phyloP scores from a whole-genome alignment of 371 early-diverging fungal genomes.

The Mucor piriformis region DNA sequence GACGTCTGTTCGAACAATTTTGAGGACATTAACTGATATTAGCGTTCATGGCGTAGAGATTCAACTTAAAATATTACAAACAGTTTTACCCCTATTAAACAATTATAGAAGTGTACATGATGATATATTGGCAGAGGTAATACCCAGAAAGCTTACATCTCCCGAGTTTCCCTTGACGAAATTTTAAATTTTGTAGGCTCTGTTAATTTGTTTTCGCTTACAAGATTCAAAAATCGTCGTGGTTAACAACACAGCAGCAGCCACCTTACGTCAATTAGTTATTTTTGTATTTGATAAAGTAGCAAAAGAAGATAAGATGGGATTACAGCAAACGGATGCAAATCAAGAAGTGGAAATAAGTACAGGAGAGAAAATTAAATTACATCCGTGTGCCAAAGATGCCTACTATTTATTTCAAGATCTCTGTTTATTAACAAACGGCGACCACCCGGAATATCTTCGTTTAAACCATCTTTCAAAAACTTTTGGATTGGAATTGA shows the following conservation, averaged over 20 bases:
- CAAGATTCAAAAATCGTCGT: constrained; percentile 86
- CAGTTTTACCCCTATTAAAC: constrained; percentile 84
- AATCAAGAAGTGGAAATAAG: constrained; percentile 30
- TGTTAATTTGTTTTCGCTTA: constrained; percentile 86
- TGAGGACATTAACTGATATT: constrained; percentile 77
- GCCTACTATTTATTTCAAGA: constrained; percentile 89
- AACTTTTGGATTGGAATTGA: constrained; percentile 88
- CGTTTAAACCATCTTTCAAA: constrained; percentile 67
- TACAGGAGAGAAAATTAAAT: constrained; percentile 39
- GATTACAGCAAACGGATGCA: constrained; percentile 29
- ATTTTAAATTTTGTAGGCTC: constrained; percentile 51
- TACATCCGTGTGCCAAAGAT: constrained; percentile 74
- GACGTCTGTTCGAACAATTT: constrained; percentile 69
- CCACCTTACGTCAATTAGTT: constrained; percentile 91
- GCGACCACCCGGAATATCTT: constrained; percentile 71
- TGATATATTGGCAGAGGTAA: constrained; percentile 81
- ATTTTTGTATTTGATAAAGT: constrained; percentile 95
- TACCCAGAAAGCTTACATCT: neutral
- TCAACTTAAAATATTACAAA: constrained; percentile 93
- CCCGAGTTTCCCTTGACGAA: too few species aligned
- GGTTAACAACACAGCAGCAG: constrained; percentile 94
- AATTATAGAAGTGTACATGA: constrained; percentile 83
- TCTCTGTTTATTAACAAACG: constrained; percentile 72
- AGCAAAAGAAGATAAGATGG: constrained; percentile 61
- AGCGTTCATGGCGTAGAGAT: constrained; percentile 79